Evolutionary conservation across 805 yeast species (phyloP), one percentile per base, ranked within the genome.

Genomic region (Candida xiaguanensis): DNA sequence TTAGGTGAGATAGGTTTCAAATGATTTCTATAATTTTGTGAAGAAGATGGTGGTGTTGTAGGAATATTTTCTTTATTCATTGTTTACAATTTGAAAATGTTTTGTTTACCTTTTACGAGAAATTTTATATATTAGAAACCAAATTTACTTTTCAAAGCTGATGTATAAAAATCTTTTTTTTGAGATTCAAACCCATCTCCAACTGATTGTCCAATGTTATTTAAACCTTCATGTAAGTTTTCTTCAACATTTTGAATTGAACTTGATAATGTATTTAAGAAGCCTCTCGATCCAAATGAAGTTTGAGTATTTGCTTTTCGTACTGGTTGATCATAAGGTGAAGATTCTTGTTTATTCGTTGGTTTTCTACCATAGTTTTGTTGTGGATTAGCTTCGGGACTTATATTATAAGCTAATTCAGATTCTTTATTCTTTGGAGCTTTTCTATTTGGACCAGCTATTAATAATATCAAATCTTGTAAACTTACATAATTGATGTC

Each of bases 381-480:
- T 25, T 50, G 46, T 2, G 65, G 68, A 40, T 67, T 67, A 6
- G 71, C 70, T 34, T 68, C 75, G 1, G 75, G 74, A 35, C 70
- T 63, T 22, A 69, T 65, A 38, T 68, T 68, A 48, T 56, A 48
- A 1, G 74, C 84, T 40, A 83, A 58, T 15, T 66, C 69, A 38
- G 80, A 75, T 49, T 86, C 95, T 19, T 69, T 65, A 52, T 77
- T 80, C 1, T 82, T 69, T 15, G 72, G 63, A 15, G 36, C 39
- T 32, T 82, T 78, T 46, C 95, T 73, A 39, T 78, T 76, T 0
- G 81, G 82, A 1, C 97, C 97, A 4, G 85, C 86, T 27, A 91
- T 70, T 31, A 87, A 53, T 9, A 53, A 39, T 42, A 84, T 82
- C 38, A 93, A 67, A 45, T 86, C 95, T 1, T 72, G 69, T 16